Percentiles rank a stretch among this genome's conserved stretches.
phyloP scores from a whole-genome alignment of 257 asterid species.

The Penstemon newberryi region DNA sequence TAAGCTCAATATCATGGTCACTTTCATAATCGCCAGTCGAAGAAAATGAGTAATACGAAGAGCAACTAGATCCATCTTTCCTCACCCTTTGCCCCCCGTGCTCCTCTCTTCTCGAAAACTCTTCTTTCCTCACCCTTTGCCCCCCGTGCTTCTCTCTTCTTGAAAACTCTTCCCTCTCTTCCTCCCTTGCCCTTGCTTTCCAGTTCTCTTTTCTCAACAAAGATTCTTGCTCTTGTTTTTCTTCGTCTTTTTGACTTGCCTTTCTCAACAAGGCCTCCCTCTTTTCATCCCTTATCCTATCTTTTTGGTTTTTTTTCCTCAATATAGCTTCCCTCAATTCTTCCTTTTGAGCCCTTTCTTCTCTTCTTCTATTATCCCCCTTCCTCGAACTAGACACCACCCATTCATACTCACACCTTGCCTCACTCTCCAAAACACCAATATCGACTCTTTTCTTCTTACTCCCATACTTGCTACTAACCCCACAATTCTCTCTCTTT shows the following conservation, averaged over 20 bases:
- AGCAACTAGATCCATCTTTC: constrained; percentile 73
- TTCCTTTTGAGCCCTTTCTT: constrained; percentile 32
- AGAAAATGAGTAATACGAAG: constrained; percentile 74
- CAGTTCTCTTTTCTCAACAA: constrained; percentile 30
- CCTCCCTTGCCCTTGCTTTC: constrained; percentile 41
- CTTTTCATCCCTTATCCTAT: constrained; percentile 35
- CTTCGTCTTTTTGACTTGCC: constrained; percentile 25
- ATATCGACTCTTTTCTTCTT: constrained; percentile 45
- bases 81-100: constrained; percentile 40
- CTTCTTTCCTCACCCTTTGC: too few relatives aligned
- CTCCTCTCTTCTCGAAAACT: constrained; percentile 41
- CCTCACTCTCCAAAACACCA: constrained; percentile 37
- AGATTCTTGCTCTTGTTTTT: constrained; percentile 9
- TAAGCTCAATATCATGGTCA: constrained; percentile 52
- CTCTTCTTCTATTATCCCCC: constrained; percentile 41
- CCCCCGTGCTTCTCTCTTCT: constrained; percentile 15
- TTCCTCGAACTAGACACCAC: constrained; percentile 32
- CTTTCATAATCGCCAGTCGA: constrained; percentile 57
- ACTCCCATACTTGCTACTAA: constrained; percentile 30
- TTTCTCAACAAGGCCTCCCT: constrained; percentile 38
- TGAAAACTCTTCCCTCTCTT: constrained; percentile 37
- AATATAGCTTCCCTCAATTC: constrained; percentile 26
- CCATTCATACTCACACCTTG: constrained; percentile 36
- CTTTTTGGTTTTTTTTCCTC: constrained; percentile 30
- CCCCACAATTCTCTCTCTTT: constrained; percentile 37